Base-by-base conservation (phyloP, 305 asterid species). In the Ajuga reptans region DNA sequence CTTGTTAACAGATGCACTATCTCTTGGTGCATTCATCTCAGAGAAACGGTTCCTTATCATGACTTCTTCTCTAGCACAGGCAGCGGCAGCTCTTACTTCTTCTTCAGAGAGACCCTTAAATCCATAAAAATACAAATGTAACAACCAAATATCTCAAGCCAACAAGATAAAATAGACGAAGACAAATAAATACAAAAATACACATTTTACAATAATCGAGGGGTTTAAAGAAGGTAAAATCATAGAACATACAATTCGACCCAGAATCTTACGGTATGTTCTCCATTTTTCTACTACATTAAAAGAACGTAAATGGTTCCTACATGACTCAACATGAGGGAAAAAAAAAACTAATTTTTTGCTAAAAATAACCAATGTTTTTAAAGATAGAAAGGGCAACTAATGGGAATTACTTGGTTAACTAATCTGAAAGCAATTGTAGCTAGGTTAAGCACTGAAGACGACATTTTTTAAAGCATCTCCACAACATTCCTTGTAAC, bases 51-150 rank as follows among this genome's bases (percentile, higher is more conserved):
- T 94, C 85, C 99, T 86, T 76, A 94, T 91, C 96, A 80, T 74
- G 73, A 94, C 98, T 84, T 94, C 99, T 74, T 94, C 98, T 82
- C 97, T 86, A 60, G 99, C 99, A 83, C 98, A 94, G 68, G 95
- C 87, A 68, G 97, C 98, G 10, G 98, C 95, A 71, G 96, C 84
- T 83, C 89, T 89, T 64, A 89, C 95, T 86, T 94, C 99, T 85
- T 94, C 99, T 78, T 91, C 98, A 74, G 99, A 89, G 12, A 94
- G 96, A 79, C 98, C 99, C 99, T 94, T 75, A 74, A 45, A 45
- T 56, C 72, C 67, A 63, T 7, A 64, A 50, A 73, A 69, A 66
- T 8, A 49, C 34, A 11, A 67, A 68, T 78, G 53, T 61, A 68
- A 43, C 6, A 43, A 10, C 11, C 47, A 66, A 53, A 52, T 49